A percentile compares a stretch with the other conserved stretches of the same genome.
phyloP scores from a whole-genome alignment of 495 filamentous ascomycete species.

The Rhypophila decipiens region DNA sequence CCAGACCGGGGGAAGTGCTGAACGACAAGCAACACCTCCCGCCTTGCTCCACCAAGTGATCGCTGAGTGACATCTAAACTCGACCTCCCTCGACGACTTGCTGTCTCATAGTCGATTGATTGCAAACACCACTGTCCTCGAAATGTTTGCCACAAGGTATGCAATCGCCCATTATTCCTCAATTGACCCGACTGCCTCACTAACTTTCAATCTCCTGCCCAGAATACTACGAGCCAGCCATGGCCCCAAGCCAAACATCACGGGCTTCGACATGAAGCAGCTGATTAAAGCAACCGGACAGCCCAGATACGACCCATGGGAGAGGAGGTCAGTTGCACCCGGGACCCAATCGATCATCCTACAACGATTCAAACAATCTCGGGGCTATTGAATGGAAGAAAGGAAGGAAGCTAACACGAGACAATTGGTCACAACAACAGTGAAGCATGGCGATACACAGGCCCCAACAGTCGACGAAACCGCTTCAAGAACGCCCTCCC shows the following conservation, averaged over 20 bases:
- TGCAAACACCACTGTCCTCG: constrained; percentile 22
- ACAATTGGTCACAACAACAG: too few species aligned
- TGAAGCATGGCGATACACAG: constrained; percentile 88
- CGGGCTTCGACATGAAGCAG: constrained; percentile 74
- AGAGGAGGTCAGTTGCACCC: constrained; percentile 51
- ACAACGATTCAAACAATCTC: too few species aligned
- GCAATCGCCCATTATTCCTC: not conserved
- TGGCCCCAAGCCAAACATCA: constrained; percentile 57
- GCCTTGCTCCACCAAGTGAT: too few species aligned
- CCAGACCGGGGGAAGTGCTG: too few species aligned
- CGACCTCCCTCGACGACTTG: too few species aligned
- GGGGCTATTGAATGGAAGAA: too few species aligned
- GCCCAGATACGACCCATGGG: constrained; percentile 82
- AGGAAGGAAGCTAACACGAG: too few species aligned
- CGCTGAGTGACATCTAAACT: too few species aligned
- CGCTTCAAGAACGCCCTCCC: constrained; percentile 82
- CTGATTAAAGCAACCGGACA: constrained; percentile 60
- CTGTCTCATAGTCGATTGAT: too few species aligned
- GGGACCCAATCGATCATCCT: not conserved
- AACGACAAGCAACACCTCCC: too few species aligned
- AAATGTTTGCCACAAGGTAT: constrained; percentile 43
- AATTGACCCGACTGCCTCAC: not conserved
- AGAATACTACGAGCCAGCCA: constrained; percentile 35
- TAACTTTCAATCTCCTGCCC: not conserved
- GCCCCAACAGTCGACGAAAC: constrained; percentile 80